Percentiles rank a stretch among this genome's conserved stretches.
These are phyloP conservation scores for Avena atlantica DNA, from an alignment of 176 grass and related monocot species.

Conservation along the genomic window DNA sequence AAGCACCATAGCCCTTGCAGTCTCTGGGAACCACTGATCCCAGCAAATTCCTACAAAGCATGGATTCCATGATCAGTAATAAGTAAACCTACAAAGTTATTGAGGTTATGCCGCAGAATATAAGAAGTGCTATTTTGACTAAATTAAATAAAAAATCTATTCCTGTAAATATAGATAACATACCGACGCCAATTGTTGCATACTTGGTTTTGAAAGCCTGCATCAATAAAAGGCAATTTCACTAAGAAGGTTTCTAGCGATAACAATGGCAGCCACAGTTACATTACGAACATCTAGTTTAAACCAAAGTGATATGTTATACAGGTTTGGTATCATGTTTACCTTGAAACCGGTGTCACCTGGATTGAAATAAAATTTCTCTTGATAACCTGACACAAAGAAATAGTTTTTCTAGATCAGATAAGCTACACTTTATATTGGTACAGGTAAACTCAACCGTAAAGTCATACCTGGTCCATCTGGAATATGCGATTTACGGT, in stretches of 20 bases:
- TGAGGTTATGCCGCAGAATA: background rate
- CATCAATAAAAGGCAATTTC: background rate
- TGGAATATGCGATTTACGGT: slow-evolving; percentile 96
- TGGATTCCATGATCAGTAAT: background rate
- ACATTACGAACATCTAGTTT: background rate
- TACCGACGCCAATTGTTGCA: slow-evolving; percentile 94
- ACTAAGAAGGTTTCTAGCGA: slow-evolving; percentile 1
- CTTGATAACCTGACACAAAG: slow-evolving; percentile 81
- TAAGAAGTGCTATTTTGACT: background rate
- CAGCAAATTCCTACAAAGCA: slow-evolving; percentile 75
- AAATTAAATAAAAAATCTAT: background rate
- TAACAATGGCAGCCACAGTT: slow-evolving; percentile 6
- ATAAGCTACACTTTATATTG: background rate
- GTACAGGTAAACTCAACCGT: background rate
- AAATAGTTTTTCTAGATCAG: slow-evolving; percentile 6
- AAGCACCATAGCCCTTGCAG: slow-evolving; percentile 86
- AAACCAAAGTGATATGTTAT: slow-evolving; percentile 8
- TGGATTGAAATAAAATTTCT: slow-evolving; percentile 95
- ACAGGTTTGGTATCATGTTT: background rate
- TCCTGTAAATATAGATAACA: slow-evolving; percentile 34
- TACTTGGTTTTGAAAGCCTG: slow-evolving; percentile 92
- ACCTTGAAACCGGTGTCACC: slow-evolving; percentile 98
- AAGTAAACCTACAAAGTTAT: background rate
- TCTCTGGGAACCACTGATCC: slow-evolving; percentile 98
- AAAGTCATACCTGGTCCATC: slow-evolving; percentile 80